Percentiles rank a stretch among this genome's conserved stretches.
Evolutionary conservation across 768 basidiomycete species (phyloP).

Genomic region (Tephrocybe rancida): DNA sequence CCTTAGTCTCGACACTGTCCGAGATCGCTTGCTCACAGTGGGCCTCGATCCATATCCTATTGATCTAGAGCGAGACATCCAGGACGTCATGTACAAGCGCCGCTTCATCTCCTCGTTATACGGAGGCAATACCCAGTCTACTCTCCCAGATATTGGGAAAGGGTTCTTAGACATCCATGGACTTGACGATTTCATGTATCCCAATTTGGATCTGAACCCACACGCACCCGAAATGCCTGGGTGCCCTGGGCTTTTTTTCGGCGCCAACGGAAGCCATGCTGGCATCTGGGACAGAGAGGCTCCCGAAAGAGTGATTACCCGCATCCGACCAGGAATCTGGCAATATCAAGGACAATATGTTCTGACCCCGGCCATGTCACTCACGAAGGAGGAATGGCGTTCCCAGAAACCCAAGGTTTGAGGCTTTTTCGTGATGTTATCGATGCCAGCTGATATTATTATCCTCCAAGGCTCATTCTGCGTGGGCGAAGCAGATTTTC

Average conservation of each 20-base stretch:
- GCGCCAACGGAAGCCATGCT: not conserved
- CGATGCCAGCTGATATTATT: too few relatives aligned
- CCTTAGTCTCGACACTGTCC: slow-evolving; percentile 1
- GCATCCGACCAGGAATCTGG: slow-evolving; percentile 23
- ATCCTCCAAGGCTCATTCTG: not conserved
- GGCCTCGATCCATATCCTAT: slow-evolving; percentile 10
- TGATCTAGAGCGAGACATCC: not conserved
- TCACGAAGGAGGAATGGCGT: slow-evolving; percentile 28
- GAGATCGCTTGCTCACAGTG: slow-evolving; percentile 5
- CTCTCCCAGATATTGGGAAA: not conserved
- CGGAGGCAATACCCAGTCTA: not conserved
- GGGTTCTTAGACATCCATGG: not conserved
- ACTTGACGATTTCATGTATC: not conserved
- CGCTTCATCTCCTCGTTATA: not conserved
- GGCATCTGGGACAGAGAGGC: not conserved
- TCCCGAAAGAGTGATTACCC: slow-evolving; percentile 33
- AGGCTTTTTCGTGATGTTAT: too few relatives aligned
- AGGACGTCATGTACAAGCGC: not conserved
- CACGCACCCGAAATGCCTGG: slow-evolving; percentile 9
- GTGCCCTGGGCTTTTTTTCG: slow-evolving; percentile 3
- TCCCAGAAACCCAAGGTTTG: slow-evolving; percentile 1
- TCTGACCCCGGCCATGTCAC: slow-evolving; percentile 37
- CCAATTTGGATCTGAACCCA: not conserved
- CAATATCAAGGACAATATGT: slow-evolving; percentile 37
- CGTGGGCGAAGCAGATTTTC: slow-evolving; percentile 30